Evolutionary conservation across 345 rosid genomes (phyloP).

Genomic region (Raphanus sativus): DNA sequence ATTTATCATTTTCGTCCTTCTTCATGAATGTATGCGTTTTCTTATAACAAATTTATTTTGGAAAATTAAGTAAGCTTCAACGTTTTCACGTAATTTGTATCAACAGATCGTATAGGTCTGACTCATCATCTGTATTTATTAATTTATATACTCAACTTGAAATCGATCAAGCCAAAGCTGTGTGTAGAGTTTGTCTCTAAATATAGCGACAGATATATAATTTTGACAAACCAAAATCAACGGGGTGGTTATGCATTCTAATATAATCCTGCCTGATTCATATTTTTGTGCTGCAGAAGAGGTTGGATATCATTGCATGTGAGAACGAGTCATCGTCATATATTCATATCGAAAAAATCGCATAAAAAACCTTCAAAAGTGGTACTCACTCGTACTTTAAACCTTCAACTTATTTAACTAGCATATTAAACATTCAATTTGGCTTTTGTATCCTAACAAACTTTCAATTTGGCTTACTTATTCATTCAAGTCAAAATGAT

Average conservation of each 20-base stretch:
- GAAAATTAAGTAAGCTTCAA: not conserved
- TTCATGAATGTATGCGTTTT: not conserved
- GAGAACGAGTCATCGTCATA: conserved; percentile 18
- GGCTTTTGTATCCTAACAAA: too few relatives aligned
- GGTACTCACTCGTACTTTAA: too few relatives aligned
- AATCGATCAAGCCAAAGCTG: not conserved
- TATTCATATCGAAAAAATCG: not conserved
- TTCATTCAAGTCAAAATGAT: too few relatives aligned
- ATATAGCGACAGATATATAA: not conserved
- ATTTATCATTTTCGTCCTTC: not conserved
- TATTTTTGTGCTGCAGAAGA: conserved; percentile 22
- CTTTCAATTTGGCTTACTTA: too few relatives aligned
- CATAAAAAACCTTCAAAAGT: too few relatives aligned
- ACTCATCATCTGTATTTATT: not conserved
- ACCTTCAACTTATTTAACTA: too few relatives aligned
- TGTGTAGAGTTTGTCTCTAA: not conserved
- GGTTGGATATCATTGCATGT: conserved; percentile 37
- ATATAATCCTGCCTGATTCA: not conserved
- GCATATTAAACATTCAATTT: too few relatives aligned
- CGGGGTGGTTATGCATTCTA: not conserved
- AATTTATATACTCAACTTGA: not conserved
- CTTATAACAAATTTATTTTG: not conserved
- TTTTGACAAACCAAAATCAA: not conserved
- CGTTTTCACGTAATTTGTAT: not conserved
- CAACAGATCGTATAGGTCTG: not conserved